Base-by-base conservation (phyloP, 202 grass and related monocot species). In the Zoysia matrella region DNA sequence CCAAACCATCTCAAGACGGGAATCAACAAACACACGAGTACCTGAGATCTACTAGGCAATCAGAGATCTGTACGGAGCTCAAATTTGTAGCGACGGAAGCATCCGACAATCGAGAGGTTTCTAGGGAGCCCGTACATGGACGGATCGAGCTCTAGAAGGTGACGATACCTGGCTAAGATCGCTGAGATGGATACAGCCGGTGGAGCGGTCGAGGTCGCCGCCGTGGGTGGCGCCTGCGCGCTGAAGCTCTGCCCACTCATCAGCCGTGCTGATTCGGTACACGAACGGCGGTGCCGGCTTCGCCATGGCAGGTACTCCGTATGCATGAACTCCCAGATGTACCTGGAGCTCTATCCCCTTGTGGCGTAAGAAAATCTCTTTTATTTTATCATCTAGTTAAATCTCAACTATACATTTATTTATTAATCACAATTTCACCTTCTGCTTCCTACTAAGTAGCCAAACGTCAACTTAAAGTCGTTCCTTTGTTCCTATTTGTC, bases 131-230 rank as follows among this genome's bases (percentile, higher is more conserved):
- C 45, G 8, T 12, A 43, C 8, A 11, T 6, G 7, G 51, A 78
- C 52, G 49, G 22, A 51, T 67, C 13, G 12, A 52, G 44, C 30
- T 16, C 11, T 64, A 13, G 48, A n/a, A 44, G 14, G 1, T 50
- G 4, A 5, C 57, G 60, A 49, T 80, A 91, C 92, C 90, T 97
- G 88, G 73, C 46, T 10, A 56, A 88, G 86, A 40, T 94, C 66
- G 63, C 92, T 92, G 75, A 97, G 89, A 79, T 97, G 94, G 80
- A 97, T 85, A 15, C 86, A 94, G 14, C 86, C 71, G 4, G 94
- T 89, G 30, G 65, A 82, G 57, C 87, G 78, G 75, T 94, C 91
- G 67, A 97, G 88, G 69, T 92, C 78, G 58, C 86, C 78, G 30
- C 90, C 94, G 11, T 87, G 83, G n/a, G 78, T 83, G 40, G 8